Evolutionary conservation across 108 stramenopile species (phyloP).

Genomic region (Nitzschia inconspicua): DNA sequence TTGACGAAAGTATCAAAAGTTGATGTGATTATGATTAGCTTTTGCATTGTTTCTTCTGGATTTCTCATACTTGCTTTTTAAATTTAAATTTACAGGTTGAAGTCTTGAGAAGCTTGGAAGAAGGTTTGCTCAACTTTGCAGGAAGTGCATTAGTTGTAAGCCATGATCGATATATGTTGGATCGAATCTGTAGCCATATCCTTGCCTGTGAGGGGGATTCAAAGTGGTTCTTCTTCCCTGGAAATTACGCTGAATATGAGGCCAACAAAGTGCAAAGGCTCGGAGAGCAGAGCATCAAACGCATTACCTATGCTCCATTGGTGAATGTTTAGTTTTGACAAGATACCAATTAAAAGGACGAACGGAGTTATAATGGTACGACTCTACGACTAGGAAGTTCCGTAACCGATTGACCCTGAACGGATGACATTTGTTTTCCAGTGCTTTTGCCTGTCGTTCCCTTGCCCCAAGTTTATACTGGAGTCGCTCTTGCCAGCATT

Average conservation of each 20-base stretch:
- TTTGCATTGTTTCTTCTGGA: background rate
- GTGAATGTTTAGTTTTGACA: conserved; percentile 77
- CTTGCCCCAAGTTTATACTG: too few relatives aligned
- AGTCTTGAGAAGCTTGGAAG: conserved; percentile 82
- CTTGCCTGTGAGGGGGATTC: conserved; percentile 94
- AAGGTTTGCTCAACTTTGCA: conserved; percentile 88
- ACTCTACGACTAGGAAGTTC: too few relatives aligned
- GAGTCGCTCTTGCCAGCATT: too few relatives aligned
- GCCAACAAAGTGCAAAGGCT: conserved; percentile 63
- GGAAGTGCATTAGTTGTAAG: conserved; percentile 93
- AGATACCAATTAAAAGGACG: too few relatives aligned
- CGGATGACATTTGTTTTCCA: too few relatives aligned
- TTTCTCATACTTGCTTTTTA: background rate
- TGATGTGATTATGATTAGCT: background rate
- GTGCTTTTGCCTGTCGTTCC: too few relatives aligned
- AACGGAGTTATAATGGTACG: too few relatives aligned
- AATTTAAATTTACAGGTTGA: too few relatives aligned
- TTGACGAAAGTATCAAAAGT: conserved; percentile 78
- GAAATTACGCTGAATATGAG: conserved; percentile 89
- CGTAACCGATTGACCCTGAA: too few relatives aligned
- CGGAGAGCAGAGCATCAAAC: conserved; percentile 79
- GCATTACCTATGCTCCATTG: conserved; percentile 84
- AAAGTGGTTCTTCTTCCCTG: conserved; percentile 80
- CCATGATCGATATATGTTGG: conserved; percentile 96
- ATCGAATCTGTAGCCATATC: conserved; percentile 90